Evolutionary conservation across 345 rosid genomes (phyloP), one percentile per base, ranked within the genome.

Genomic region (Bruguiera sexangula): DNA sequence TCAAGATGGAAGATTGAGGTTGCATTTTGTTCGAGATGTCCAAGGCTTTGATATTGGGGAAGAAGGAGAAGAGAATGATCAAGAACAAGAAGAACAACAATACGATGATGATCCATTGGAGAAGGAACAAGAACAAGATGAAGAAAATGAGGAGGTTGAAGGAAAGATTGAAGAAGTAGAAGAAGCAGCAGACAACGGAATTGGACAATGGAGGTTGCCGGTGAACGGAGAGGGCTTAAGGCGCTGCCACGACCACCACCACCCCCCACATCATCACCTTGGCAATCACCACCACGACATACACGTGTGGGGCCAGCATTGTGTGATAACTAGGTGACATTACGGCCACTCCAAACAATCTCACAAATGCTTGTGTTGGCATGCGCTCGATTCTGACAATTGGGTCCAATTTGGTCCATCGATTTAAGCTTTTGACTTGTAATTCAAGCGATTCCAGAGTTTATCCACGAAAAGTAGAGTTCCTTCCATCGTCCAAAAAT

Each of bases 1-100:
- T 15, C 74, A 83, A 76, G 77, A 82, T 53, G 97, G 94, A 66
- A 83, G 94, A 69, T 60, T 92, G 82, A 81, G 84, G 69, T 78
- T 92, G 83, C 85, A 88, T 48, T 82, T 92, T 20, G 32, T 87
- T 4, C 59, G 66, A 53, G 61, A 72, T 13, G 82, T 61, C 0
- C 60, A 67, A 6, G 39, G 6, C 3, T 62, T 36, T 20, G n/a
- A 19, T 30, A 24, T 29, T 52, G 37, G 31, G 3, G 68, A 79
- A 62, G 65, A 29, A 24, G 70, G 62, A 7, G 36, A 75, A 31
- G 67, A 69, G 51, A 69, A 50, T 7, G 55, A 21, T 24, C 24
- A 24, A 19, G 78, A 18, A 48, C 18, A 27, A 43, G 67, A 56
- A 46, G 22, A 62, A 39, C 73, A 66, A 46, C 66, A 78, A 31